Evolutionary conservation across 257 asterid genomes (phyloP).

Genomic region (Ajuga chamaepitys): DNA sequence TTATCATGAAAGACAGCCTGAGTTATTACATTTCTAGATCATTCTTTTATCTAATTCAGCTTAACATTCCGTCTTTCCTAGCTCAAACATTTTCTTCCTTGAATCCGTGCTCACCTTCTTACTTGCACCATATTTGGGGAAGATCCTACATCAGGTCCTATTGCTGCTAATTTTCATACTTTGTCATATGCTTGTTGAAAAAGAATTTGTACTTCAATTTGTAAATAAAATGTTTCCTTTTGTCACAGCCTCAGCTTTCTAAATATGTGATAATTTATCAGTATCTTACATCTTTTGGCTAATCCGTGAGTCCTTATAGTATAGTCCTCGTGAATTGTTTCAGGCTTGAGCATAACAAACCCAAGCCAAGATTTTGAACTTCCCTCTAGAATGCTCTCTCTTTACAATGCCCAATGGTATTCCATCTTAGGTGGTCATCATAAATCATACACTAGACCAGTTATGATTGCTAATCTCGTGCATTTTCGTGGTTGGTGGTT

Average conservation of each 20-base stretch:
- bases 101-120: too few relatives aligned
- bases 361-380: background rate
- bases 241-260: background rate
- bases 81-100: too few relatives aligned
- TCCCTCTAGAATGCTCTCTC: background rate
- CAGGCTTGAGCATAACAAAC: background rate
- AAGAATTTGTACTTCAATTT: too few relatives aligned
- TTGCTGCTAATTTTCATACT: too few relatives aligned
- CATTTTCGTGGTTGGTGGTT: background rate
- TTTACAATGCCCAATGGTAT: background rate
- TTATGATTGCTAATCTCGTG: background rate
- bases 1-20: too few relatives aligned
- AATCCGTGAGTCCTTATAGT: background rate
- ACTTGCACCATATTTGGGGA: too few relatives aligned
- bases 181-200: too few relatives aligned
- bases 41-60: too few relatives aligned
- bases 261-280: background rate
- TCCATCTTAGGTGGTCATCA: background rate
- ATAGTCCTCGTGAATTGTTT: background rate
- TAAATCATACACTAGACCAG: background rate
- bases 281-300: constrained; percentile 2
- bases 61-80: too few relatives aligned
- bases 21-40: too few relatives aligned
- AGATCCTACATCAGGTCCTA: too few relatives aligned
- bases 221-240: background rate